Evolutionary conservation across 331 rosid species (phyloP), one percentile per base, ranked within the genome.

Genomic region (Rhamnella rubrinervis): DNA sequence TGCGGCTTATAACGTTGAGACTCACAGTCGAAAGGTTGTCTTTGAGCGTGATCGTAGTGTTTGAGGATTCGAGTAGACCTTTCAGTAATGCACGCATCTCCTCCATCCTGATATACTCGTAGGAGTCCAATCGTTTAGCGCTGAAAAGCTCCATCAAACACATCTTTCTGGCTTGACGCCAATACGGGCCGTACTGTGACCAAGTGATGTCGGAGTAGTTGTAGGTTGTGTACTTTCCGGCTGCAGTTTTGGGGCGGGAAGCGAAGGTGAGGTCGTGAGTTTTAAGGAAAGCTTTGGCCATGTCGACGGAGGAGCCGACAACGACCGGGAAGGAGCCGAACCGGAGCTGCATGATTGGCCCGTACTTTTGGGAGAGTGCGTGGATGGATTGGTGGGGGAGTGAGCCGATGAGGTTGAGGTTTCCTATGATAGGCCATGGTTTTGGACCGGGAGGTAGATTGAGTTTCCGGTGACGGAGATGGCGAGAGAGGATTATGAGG

Each of bases 381-480:
- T 23, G 23, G 23, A 23, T 23, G 23, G 23, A 23, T 23, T 23
- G 23, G 23, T 23, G 23, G 23, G 23, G 23, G 23, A 23, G 23
- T 23, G 23, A 23, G 1, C 23, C 87, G 6, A 91, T 88, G 21
- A 88, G 84, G 70, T 91, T 79, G 16, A 88, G 90, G 80, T 88
- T 91, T 12, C 97, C 97, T 49, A 91, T 81, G 15, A 90, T 59
- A 40, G 92, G 97, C 97, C 97, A 88, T 9, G 92, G 85, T 57
- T 75, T 84, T 71, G 97, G 97, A 40, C 95, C 97, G 8, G 92
- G 97, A 0, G 97, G 95, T 0, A 88, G 50, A 1, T 83, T 86
- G 44, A 81, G 76, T n/a, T 58, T 61, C 17, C 37, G 71, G 75
- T 76, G 84, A 31, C 81, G 74, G 67, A 76, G 78, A 20, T 12